These are phyloP conservation scores for Microbotryum intermedium DNA, from an alignment of 1,284 basidiomycete species.

Conservation along the genomic window DNA sequence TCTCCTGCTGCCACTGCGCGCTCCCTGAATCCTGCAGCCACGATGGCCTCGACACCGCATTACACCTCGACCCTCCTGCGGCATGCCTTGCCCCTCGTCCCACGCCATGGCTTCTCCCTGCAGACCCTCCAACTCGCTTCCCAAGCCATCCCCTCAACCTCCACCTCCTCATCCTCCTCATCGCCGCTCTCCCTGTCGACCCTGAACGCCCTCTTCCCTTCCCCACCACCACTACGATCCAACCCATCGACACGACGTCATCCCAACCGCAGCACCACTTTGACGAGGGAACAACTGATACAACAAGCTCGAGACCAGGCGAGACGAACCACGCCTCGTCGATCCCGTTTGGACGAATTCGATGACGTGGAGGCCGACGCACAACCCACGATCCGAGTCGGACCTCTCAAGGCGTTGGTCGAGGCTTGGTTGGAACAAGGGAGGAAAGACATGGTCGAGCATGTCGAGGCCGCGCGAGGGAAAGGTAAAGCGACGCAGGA, in stretches of 20 bases:
- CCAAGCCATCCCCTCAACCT: background rate
- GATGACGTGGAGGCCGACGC: no score
- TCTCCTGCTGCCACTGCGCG: background rate
- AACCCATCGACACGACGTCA: no score
- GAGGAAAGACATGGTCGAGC: conserved; percentile 5
- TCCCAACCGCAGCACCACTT: no score
- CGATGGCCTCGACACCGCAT: background rate
- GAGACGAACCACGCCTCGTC: no score
- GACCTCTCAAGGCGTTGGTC: no score
- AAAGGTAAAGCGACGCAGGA: background rate
- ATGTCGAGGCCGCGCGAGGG: background rate
- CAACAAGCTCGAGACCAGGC: no score
- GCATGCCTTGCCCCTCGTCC: conserved; percentile 20
- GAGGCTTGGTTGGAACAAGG: conserved; percentile 18
- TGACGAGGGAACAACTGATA: no score
- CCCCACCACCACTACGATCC: conserved; percentile 1
- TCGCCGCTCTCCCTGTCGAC: background rate
- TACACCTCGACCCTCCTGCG: conserved; percentile 9
- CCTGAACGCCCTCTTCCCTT: conserved; percentile 24
- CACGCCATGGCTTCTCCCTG: conserved; percentile 15
- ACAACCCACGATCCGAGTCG: no score
- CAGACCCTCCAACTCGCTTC: conserved; percentile 2
- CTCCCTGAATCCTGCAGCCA: background rate
- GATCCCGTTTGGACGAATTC: no score
- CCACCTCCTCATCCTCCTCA: background rate